These are phyloP conservation scores for Eimeria nieschulzi DNA, from an alignment of 169 alveolate species.

Conservation along the genomic window DNA sequence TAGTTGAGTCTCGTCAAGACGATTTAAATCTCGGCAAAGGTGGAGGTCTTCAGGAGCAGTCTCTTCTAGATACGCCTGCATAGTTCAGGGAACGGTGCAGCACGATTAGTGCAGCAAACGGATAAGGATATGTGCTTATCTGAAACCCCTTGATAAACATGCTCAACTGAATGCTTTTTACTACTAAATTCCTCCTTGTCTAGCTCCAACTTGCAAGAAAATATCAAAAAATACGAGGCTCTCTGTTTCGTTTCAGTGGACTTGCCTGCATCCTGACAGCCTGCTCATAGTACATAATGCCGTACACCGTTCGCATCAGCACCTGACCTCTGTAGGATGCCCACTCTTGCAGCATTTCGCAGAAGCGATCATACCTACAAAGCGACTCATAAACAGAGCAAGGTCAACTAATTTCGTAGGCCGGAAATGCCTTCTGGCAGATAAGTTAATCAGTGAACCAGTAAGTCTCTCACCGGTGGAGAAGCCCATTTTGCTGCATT, in stretches of 20 bases:
- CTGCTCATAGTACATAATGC: slow-evolving; percentile 71
- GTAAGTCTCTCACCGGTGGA: slow-evolving; percentile 55
- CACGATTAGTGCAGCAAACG: neutral
- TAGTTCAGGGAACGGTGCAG: neutral
- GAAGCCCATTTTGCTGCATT: slow-evolving; percentile 63
- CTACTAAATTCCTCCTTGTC: neutral
- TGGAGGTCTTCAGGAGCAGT: slow-evolving; percentile 48
- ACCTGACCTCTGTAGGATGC: slow-evolving; percentile 75
- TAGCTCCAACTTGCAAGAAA: neutral
- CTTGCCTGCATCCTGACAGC: slow-evolving; percentile 74
- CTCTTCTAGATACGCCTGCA: slow-evolving; percentile 68
- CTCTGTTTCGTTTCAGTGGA: neutral
- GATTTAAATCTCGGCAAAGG: slow-evolving; percentile 65
- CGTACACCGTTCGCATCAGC: slow-evolving; percentile 73
- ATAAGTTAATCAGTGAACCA: neutral
- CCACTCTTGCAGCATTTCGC: slow-evolving; percentile 75
- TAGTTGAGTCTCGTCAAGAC: slow-evolving; percentile 59
- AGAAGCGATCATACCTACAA: slow-evolving; percentile 62
- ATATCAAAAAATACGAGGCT: neutral
- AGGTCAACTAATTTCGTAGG: neutral
- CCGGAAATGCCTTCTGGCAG: neutral
- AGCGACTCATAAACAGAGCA: neutral
- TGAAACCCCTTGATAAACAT: neutral
- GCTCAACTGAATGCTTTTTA: neutral
- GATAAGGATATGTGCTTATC: neutral